These are phyloP conservation scores for Zygosaccharomyces pseudorouxii DNA, from an alignment of 805 yeast genomes.

Conservation along the genomic window DNA sequence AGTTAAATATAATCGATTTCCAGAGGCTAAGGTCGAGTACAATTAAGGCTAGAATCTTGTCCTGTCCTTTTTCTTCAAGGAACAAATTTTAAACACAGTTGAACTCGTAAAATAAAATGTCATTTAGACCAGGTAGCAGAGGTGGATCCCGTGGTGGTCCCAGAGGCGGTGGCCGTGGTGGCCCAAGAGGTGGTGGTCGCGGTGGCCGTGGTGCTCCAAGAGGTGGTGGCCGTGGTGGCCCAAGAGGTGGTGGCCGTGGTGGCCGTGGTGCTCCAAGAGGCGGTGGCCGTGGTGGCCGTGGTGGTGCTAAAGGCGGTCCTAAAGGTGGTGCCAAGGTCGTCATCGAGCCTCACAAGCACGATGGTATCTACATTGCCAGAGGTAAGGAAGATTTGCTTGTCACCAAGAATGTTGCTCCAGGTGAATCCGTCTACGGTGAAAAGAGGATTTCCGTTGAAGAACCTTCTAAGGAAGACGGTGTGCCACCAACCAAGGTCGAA, in stretches of 20 bases:
- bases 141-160: slow-evolving; percentile 48
- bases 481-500: slow-evolving; percentile 89
- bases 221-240: slow-evolving; percentile 41
- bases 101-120: slow-evolving; percentile 45
- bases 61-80: slow-evolving; percentile 2
- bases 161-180: slow-evolving; percentile 68
- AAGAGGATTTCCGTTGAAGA: slow-evolving; percentile 93
- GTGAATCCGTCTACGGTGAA: slow-evolving; percentile 98
- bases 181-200: slow-evolving; percentile 86
- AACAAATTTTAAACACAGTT: not conserved
- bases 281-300: slow-evolving; percentile 53
- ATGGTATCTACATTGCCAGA: slow-evolving; percentile 98
- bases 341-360: slow-evolving; percentile 98
- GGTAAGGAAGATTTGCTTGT: slow-evolving; percentile 98
- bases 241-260: slow-evolving; percentile 49
- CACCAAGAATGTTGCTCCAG: slow-evolving; percentile 95
- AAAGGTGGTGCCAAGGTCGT: slow-evolving; percentile 92
- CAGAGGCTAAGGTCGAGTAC: not conserved
- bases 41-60: not conserved
- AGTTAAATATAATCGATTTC: not conserved
- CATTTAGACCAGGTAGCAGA: slow-evolving; percentile 66
- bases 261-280: slow-evolving; percentile 50
- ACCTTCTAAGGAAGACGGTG: slow-evolving; percentile 82
- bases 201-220: slow-evolving; percentile 66
- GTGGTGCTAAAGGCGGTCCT: slow-evolving; percentile 79